Evolutionary conservation across 2,329 filamentous ascomycete genomes (phyloP).

Genomic region (Aspergillus pseudotamarii): DNA sequence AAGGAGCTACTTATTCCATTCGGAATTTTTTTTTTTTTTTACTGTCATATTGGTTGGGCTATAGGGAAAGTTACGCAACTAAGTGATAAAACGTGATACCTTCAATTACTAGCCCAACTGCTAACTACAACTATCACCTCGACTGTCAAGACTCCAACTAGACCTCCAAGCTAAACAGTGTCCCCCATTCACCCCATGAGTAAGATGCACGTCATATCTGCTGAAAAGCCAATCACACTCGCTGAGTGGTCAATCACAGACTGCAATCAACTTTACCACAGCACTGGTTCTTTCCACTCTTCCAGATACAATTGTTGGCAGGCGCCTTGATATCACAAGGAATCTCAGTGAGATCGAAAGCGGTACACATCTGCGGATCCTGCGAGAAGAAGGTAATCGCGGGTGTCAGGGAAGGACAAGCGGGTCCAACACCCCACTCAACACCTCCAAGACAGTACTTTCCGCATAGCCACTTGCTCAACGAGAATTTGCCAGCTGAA

Average conservation of each 20-base stretch:
- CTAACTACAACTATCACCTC: too few relatives aligned
- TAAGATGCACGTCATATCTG: background rate
- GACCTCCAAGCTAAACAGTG: background rate
- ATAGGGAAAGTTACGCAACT: background rate
- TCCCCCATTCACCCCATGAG: background rate
- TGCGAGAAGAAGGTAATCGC: constrained; percentile 15
- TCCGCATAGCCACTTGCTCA: constrained; percentile 17
- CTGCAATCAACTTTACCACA: constrained; percentile 12
- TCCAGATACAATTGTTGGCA: constrained; percentile 19
- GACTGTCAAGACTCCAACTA: background rate
- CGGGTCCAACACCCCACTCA: constrained; percentile 11
- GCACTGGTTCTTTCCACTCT: constrained; percentile 12
- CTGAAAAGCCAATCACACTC: background rate
- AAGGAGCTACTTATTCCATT: too few relatives aligned
- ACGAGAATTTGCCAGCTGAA: constrained; percentile 11
- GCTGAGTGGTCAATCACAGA: background rate
- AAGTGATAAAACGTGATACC: background rate
- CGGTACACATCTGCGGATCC: constrained; percentile 17
- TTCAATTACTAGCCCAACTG: background rate
- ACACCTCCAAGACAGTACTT: constrained; percentile 18
- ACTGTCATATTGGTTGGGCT: too few relatives aligned
- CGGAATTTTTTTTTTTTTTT: too few relatives aligned
- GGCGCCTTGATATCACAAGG: constrained; percentile 14
- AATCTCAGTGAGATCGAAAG: constrained; percentile 16
- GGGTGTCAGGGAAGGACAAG: constrained; percentile 12